Base-by-base conservation (phyloP, 768 basidiomycete species). In the Suillus luteus region DNA sequence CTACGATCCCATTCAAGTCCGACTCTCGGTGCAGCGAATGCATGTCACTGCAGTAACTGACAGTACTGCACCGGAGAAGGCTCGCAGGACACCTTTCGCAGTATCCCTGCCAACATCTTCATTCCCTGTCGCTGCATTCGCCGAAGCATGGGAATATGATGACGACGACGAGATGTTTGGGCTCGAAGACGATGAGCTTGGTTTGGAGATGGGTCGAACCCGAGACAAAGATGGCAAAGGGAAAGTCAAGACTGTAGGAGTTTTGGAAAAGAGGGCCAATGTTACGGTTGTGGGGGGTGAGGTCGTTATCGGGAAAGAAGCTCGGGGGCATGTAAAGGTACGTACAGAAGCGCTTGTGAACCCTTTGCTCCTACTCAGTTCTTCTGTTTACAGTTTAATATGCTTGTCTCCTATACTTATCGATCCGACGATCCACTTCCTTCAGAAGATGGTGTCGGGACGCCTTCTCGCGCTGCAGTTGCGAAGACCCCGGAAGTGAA, bases 131-230 rank as follows among this genome's bases (percentile, higher is more conserved):
- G 88, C 91, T 15, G 92, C 96, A 2, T 96, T 91, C 71, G 94
- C 94, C 19, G 97, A 99, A 73, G 94, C 93, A 40, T 99, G 96
- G 96, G 95, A 99, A 75, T 97, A 95, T 66, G 96, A 97, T 61
- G 95, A 95, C 64, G 95, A 96, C 63, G 95, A 93, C 40, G 84
- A 83, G 51, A 92, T 93, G 91, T 89, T 90, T 69, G 86, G 84
- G 43, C 72, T 75, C 44, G 76, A 79, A 46, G 81, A 79, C 31
- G 80, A 80, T 52, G 78, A 76, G 40, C 68, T 78, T 62, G 67
- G 75, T 12, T 68, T 69, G 37, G 78, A 70, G 65, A 72, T 43
- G 65, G 80, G 70, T 68, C 80, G 65, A 72, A 76, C 65, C 80
- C 83, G 69, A 77, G 79, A 71, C 6, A 85, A 83, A 68, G 83